Evolutionary conservation across 805 yeast species (phyloP).

Genomic region (Lachancea thermotolerans): DNA sequence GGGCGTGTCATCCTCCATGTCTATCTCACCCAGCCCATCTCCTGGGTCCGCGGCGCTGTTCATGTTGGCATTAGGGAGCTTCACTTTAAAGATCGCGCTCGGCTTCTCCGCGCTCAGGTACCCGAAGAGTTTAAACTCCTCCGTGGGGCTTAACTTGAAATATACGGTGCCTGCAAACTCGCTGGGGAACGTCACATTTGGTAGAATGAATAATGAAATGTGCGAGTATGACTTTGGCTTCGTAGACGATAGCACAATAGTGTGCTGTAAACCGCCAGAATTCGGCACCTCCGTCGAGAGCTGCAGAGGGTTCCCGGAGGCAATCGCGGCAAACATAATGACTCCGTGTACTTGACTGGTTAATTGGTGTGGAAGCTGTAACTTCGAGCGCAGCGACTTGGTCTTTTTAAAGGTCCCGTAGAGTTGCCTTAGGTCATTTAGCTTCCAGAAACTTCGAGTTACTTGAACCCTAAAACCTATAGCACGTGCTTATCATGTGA

Average conservation of each 20-base stretch:
- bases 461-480: background rate
- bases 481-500: background rate
- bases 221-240: conserved; percentile 46
- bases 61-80: conserved; percentile 27
- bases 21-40: conserved; percentile 49
- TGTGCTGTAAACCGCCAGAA: conserved; percentile 33
- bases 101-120: conserved; percentile 62
- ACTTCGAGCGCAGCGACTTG: background rate
- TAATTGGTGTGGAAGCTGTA: background rate
- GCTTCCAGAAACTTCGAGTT: conserved; percentile 1
- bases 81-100: conserved; percentile 84
- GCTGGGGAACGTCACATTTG: conserved; percentile 67
- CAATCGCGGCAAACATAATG: conserved; percentile 34
- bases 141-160: conserved; percentile 64
- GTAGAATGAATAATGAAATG: conserved; percentile 76
- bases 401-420: background rate
- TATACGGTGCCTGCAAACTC: conserved; percentile 77
- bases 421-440: background rate
- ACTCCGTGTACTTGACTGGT: background rate
- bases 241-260: conserved; percentile 30
- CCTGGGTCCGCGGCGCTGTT: conserved; percentile 5
- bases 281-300: conserved; percentile 33
- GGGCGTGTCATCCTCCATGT: conserved; percentile 39
- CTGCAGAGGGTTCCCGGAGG: conserved; percentile 35
- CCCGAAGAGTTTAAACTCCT: conserved; percentile 60